A percentile compares a stretch with the other conserved stretches of the same genome.
These are phyloP conservation scores for Pseudonitzschia delicatissima DNA, from an alignment of 108 stramenopile genomes.

Conservation along the genomic window DNA sequence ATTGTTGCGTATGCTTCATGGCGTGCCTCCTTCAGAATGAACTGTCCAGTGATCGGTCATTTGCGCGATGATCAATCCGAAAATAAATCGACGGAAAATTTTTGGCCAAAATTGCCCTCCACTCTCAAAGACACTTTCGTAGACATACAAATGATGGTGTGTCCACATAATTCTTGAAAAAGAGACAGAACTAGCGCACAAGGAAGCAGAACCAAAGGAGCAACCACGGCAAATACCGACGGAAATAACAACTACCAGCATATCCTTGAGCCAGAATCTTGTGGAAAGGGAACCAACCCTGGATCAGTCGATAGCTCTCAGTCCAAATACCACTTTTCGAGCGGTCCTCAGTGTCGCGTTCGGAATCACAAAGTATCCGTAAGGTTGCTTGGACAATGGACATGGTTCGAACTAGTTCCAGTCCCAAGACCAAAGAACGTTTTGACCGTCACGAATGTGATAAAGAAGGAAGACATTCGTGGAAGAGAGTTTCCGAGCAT, in stretches of 20 bases:
- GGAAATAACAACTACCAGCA: conserved; percentile 86
- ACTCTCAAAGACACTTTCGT: conserved; percentile 90
- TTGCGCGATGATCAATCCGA: conserved; percentile 87
- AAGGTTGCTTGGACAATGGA: conserved; percentile 60
- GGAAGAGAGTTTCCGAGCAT: conserved; percentile 88
- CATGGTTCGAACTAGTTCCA: conserved; percentile 78
- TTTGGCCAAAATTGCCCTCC: conserved; percentile 94
- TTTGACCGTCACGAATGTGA: conserved; percentile 86
- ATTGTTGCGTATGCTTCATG: conserved; percentile 88
- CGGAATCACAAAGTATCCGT: conserved; percentile 62
- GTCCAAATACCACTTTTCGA: conserved; percentile 53
- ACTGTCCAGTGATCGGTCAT: conserved; percentile 90
- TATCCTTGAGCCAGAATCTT: conserved; percentile 92
- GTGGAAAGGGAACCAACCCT: conserved; percentile 89
- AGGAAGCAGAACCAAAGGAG: conserved; percentile 84
- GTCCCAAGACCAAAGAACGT: conserved; percentile 81
- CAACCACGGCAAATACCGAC: conserved; percentile 90
- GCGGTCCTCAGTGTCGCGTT: conserved; percentile 74
- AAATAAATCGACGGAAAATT: conserved; percentile 86
- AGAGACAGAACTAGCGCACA: conserved; percentile 77
- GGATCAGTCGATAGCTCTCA: conserved; percentile 84
- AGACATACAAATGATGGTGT: conserved; percentile 88
- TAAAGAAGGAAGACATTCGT: conserved; percentile 85
- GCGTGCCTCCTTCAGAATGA: conserved; percentile 84
- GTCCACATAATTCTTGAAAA: conserved; percentile 87